Evolutionary conservation across 768 basidiomycete genomes (phyloP), one percentile per base, ranked within the genome.

Genomic region (Boletus patriciae): DNA sequence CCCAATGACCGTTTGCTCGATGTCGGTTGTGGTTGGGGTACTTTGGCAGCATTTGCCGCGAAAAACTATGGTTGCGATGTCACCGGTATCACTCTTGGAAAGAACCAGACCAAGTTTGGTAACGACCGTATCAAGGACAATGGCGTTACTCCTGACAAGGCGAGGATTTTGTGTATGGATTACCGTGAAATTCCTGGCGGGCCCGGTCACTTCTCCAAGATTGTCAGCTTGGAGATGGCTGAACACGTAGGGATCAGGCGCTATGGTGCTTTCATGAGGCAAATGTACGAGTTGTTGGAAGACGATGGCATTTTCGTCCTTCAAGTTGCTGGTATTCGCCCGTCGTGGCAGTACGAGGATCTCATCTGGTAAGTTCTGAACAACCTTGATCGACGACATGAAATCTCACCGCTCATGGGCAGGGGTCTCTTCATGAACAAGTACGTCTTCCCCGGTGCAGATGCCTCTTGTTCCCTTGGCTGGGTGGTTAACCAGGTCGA

Each of bases 361-460:
- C 85, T 99, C 54, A 86, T 93, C 63, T 99, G 97, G 94, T 88
- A 65, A 38, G 75, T 71, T 12, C 51, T 50, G 49, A 6, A 31
- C 33, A 2, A 15, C 4, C 13, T 18, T 19, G 4, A 6, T 29
- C 7, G 2, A 27, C 2, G 19, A 27, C 3, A 6, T 4, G 13
- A 1, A 31, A 15, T 48, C 54, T 59, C n/a, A 64, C 54, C 0
- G 18, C 1, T 19, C 10, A 5, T n/a, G 0, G 19, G 6, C 40
- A 90, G 88, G 91, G 94, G 94, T 62, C 80, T 95, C 23, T 96
- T 95, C 79, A 95, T 95, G 93, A 95, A 92, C 83, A 94, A 94
- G 68, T 98, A 99, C 63, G 77, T 99, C 70, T 99, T 99, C 87
- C 96, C 97, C 44, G 96, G 96, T 69, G 97, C 96, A 4, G 97